phyloP scores from a whole-genome alignment of 805 yeast species.

The Yueomyces sp. region DNA sequence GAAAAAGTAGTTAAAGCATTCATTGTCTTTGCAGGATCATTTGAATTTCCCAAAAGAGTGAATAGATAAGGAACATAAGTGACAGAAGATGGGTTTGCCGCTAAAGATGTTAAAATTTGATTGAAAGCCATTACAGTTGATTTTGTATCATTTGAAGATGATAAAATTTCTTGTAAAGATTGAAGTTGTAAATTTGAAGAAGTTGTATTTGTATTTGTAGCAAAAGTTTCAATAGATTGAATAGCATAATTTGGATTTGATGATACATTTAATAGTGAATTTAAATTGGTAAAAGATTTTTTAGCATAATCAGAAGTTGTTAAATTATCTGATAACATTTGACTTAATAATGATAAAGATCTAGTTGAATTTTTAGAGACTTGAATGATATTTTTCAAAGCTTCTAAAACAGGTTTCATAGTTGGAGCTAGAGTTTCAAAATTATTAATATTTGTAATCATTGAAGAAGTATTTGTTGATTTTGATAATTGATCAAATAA shows the following conservation, averaged over 20 bases:
- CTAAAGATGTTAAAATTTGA: constrained; percentile 7
- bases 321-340: constrained; percentile 10
- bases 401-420: constrained; percentile 7
- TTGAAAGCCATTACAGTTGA: constrained; percentile 5
- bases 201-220: constrained; percentile 8
- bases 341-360: constrained; percentile 8
- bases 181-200: constrained; percentile 14
- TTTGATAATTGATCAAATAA: constrained; percentile 8
- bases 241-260: constrained; percentile 10
- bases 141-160: constrained; percentile 11
- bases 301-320: constrained; percentile 13
- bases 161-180: constrained; percentile 12
- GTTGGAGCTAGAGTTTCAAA: constrained; percentile 8
- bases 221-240: constrained; percentile 9
- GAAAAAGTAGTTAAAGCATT: constrained; percentile 14
- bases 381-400: constrained; percentile 9
- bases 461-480: constrained; percentile 1
- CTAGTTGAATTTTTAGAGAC: constrained; percentile 8
- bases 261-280: constrained; percentile 8
- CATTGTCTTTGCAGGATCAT: constrained; percentile 13
- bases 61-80: constrained; percentile 14
- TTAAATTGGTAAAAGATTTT: constrained; percentile 9
- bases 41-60: constrained; percentile 11
- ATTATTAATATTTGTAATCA: constrained; percentile 6
- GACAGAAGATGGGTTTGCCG: constrained; percentile 5